Evolutionary conservation across 495 filamentous ascomycete species (phyloP).

Genomic region (Parathielavia appendiculata): DNA sequence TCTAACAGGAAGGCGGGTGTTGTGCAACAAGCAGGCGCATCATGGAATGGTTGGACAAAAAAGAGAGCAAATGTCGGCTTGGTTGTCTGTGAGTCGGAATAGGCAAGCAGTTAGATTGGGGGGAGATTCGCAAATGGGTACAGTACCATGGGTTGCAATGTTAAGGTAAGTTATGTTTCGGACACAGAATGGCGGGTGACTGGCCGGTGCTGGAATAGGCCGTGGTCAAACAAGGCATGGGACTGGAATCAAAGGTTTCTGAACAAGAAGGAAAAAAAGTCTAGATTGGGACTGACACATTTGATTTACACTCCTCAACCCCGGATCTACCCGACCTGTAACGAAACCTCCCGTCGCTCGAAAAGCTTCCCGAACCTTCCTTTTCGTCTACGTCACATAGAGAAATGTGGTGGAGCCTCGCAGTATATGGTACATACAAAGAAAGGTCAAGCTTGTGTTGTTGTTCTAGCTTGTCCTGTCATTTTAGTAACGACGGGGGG

Average conservation of each 20-base stretch:
- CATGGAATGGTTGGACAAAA: neutral
- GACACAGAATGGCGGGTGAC: no score
- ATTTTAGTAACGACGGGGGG: conserved; percentile 36
- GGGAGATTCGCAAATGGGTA: no score
- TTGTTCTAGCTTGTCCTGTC: conserved; percentile 7
- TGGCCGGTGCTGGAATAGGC: no score
- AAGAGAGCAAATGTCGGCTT: neutral
- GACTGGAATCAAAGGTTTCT: neutral
- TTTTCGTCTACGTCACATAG: conserved; percentile 34
- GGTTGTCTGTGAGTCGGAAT: no score
- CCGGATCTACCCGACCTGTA: conserved; percentile 16
- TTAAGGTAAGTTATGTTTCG: no score
- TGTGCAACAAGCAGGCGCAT: neutral
- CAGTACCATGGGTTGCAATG: no score
- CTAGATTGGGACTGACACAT: conserved; percentile 34
- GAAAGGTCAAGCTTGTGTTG: conserved; percentile 24
- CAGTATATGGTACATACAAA: conserved; percentile 44
- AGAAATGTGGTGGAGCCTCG: conserved; percentile 36
- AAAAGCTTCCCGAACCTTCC: conserved; percentile 22
- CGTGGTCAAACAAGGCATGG: neutral
- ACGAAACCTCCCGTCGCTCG: conserved; percentile 6
- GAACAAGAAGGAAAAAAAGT: conserved; percentile 21
- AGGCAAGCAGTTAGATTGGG: no score
- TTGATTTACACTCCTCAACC: conserved; percentile 38
- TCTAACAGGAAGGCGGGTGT: neutral